phyloP scores from a whole-genome alignment of 768 basidiomycete genomes.

The Termitomyces sp. region DNA sequence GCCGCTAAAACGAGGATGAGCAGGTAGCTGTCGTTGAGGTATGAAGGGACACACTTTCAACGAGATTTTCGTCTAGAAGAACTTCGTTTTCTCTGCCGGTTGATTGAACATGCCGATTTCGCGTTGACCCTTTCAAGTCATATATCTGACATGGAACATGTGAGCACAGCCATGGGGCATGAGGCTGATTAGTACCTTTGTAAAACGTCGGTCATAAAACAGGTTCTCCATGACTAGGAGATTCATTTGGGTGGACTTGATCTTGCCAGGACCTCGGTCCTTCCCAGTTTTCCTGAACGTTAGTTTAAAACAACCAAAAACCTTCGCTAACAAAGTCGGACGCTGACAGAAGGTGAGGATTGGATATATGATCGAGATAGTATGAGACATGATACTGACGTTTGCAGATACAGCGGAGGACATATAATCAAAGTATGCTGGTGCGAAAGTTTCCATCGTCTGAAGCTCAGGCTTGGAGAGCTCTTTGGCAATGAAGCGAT shows the following conservation, averaged over 20 bases:
- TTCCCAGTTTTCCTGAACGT: conserved; percentile 82
- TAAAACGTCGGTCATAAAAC: conserved; percentile 90
- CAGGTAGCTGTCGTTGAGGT: background rate
- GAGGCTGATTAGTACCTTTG: conserved; percentile 53
- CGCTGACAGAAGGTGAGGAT: conserved; percentile 48
- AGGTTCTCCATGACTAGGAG: conserved; percentile 97
- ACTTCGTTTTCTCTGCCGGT: conserved; percentile 93
- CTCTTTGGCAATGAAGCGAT: conserved; percentile 98
- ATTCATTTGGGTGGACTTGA: conserved; percentile 90
- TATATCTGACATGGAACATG: conserved; percentile 62
- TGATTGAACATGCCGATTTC: conserved; percentile 90
- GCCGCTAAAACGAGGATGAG: conserved; percentile 52
- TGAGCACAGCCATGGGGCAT: background rate
- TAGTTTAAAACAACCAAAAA: conserved; percentile 95
- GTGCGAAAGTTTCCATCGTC: conserved; percentile 95
- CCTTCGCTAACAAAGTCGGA: conserved; percentile 92
- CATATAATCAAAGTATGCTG: conserved; percentile 98
- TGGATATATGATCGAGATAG: conserved; percentile 5
- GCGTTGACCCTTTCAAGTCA: conserved; percentile 93
- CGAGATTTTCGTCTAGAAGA: conserved; percentile 92
- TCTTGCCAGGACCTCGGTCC: conserved; percentile 61
- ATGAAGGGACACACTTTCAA: conserved; percentile 61
- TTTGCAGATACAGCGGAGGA: conserved; percentile 86
- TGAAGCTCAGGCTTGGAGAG: conserved; percentile 88
- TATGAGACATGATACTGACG: conserved; percentile 48